These are phyloP conservation scores for Phytophthora pistaciae DNA, from an alignment of 352 stramenopile species.

Conservation along the genomic window DNA sequence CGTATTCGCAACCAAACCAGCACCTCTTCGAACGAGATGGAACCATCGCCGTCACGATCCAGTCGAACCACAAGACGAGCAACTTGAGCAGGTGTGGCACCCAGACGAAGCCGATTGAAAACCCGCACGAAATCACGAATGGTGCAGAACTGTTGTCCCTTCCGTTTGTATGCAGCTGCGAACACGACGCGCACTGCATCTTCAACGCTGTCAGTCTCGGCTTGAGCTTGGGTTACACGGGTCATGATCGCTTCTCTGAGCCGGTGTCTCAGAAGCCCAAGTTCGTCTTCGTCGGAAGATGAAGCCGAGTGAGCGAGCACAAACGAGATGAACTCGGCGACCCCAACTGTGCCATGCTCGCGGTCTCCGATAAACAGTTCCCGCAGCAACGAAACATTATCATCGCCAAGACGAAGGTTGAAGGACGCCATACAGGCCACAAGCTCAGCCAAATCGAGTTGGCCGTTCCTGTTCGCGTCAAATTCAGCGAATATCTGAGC, in stretches of 20 bases:
- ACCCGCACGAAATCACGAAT: conserved; percentile 47
- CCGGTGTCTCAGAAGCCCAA: conserved; percentile 60
- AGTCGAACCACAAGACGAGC: conserved; percentile 62
- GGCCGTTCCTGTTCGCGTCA: conserved; percentile 60
- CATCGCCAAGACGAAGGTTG: conserved; percentile 45
- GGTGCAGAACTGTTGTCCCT: conserved; percentile 34
- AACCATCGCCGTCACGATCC: conserved; percentile 59
- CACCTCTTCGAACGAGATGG: conserved; percentile 77
- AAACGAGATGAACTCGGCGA: conserved; percentile 83
- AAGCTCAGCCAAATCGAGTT: conserved; percentile 65
- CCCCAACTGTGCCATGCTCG: conserved; percentile 52
- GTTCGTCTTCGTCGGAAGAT: conserved; percentile 38
- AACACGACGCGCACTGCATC: conserved; percentile 72
- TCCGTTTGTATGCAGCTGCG: conserved; percentile 44
- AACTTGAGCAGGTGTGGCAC: conserved; percentile 53
- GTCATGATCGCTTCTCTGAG: conserved; percentile 59
- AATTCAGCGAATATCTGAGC: conserved; percentile 62
- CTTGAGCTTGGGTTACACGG: conserved; percentile 41
- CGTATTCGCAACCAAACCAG: conserved; percentile 69
- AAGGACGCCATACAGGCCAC: conserved; percentile 60
- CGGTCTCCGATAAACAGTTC: conserved; percentile 58
- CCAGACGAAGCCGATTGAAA: conserved; percentile 51
- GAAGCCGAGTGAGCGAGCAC: conserved; percentile 46
- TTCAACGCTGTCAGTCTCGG: conserved; percentile 49
- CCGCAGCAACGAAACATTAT: conserved; percentile 57